Evolutionary conservation across 148 eudicot species (phyloP), one percentile per base, ranked within the genome.

Genomic region (Silene conica): DNA sequence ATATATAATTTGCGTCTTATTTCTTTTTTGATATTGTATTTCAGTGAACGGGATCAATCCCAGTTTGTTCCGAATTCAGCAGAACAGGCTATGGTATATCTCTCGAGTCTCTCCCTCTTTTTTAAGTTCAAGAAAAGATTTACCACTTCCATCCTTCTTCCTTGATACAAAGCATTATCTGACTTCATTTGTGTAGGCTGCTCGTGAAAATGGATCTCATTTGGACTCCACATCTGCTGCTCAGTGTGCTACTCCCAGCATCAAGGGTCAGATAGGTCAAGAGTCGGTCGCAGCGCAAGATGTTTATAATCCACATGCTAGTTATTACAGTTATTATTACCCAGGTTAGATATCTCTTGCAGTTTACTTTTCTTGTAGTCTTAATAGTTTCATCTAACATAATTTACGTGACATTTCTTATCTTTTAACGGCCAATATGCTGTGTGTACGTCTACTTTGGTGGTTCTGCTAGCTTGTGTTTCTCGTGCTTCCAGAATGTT

Each of bases 241-340:
- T 50, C 55, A 50, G 16, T 50, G 52, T 13, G 52, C 55, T 50
- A 50, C 55, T 50, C 16, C 55, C 16, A 15, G 55, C 55, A 50
- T 50, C 55, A 50, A 50, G 14, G 55, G 55, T 3, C 16, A 50
- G 55, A 14, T 50, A 2, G 55, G 55, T 50, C 55, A 50, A 50
- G 55, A 50, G 55, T 70, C 80, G 38, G 84, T 71, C 71, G 79
- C 77, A 50, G 90, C 78, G 67, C 90, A 79, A 80, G 87, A 82
- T 80, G 80, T 75, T 83, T 82, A 80, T 67, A 71, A 83, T 77
- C 85, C 84, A 81, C 80, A 85, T 66, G 70, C 87, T 76, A 89
- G 80, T 89, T 86, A 80, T 84, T 88, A 83, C 82, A 80, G 86
- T 71, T 86, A 92, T 84, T 78, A 86, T 77, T 84, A 83, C 77